phyloP scores from a whole-genome alignment of 305 asterid genomes.

The Fraxinus albicans region DNA sequence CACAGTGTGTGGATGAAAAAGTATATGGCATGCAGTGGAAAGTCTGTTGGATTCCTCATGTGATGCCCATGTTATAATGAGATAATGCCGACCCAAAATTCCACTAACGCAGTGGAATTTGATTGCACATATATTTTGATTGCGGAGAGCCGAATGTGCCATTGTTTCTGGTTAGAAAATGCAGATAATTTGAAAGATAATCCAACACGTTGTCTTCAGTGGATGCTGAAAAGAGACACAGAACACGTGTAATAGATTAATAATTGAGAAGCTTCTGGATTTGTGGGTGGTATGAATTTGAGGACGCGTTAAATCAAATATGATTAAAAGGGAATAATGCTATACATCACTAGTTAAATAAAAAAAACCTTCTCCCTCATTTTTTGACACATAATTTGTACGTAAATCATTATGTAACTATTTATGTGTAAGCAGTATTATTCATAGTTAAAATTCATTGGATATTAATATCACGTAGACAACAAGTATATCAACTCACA shows the following conservation, averaged over 20 bases:
- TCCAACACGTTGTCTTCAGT: neutral
- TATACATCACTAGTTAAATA: no score
- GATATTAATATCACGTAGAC: no score
- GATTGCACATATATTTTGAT: neutral
- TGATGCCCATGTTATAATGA: slow-evolving; percentile 23
- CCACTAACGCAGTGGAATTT: slow-evolving; percentile 48
- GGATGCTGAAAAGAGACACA: neutral
- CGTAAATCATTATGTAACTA: no score
- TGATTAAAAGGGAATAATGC: no score
- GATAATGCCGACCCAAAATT: slow-evolving; percentile 29
- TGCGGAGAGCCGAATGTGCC: neutral
- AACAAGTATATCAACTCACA: no score
- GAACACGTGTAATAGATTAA: neutral
- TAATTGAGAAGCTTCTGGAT: no score
- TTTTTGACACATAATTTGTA: no score
- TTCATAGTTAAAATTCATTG: no score
- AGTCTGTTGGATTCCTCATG: slow-evolving; percentile 16
- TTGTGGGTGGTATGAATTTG: no score
- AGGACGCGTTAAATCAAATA: no score
- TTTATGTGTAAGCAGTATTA: no score
- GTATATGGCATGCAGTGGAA: slow-evolving; percentile 32
- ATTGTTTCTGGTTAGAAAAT: neutral
- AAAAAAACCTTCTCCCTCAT: no score
- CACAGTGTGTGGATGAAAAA: slow-evolving; percentile 33
- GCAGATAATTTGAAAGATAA: neutral